A percentile compares a stretch with the other conserved stretches of the same genome.
These are phyloP conservation scores for Aschersonia sp. DNA, from an alignment of 2,329 filamentous ascomycete species.

Conservation along the genomic window DNA sequence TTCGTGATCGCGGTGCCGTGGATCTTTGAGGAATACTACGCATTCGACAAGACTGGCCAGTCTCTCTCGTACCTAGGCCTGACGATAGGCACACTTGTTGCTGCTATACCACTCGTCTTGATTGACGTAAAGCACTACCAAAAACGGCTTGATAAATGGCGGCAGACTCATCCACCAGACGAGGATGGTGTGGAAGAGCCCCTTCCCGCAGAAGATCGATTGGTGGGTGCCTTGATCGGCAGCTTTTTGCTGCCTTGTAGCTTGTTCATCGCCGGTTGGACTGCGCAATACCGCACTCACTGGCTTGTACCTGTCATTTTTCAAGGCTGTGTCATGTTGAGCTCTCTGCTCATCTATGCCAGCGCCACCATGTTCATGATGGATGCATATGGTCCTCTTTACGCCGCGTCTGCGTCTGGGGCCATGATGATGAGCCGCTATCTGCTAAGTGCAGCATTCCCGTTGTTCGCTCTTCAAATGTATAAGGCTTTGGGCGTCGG, in stretches of 20 bases:
- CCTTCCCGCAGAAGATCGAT: slow-evolving; percentile 46
- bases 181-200: slow-evolving; percentile 32
- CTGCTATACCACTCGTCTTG: slow-evolving; percentile 23
- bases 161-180: slow-evolving; percentile 20
- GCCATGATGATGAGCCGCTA: slow-evolving; percentile 22
- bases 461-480: slow-evolving; percentile 22
- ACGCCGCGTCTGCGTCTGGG: slow-evolving; percentile 13
- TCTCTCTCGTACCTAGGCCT: slow-evolving; percentile 57
- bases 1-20: slow-evolving; percentile 49
- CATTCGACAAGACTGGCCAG: slow-evolving; percentile 44
- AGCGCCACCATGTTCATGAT: slow-evolving; percentile 14
- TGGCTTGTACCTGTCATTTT: slow-evolving; percentile 12
- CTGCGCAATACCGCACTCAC: slow-evolving; percentile 15
- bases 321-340: slow-evolving; percentile 12
- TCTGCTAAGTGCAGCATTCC: slow-evolving; percentile 45
- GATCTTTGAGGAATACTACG: slow-evolving; percentile 46
- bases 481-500: slow-evolving; percentile 24
- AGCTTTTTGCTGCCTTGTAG: slow-evolving; percentile 45
- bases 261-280: slow-evolving; percentile 59
- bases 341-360: slow-evolving; percentile 13
- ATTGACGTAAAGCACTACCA: slow-evolving; percentile 41
- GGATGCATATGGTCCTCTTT: slow-evolving; percentile 13
- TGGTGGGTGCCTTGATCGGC: slow-evolving; percentile 48
- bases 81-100: slow-evolving; percentile 48
- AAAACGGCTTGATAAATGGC: slow-evolving; percentile 30